These are phyloP conservation scores for Pseudocercospora pini-densiflorae DNA, from an alignment of 2,329 filamentous ascomycete species.

Conservation along the genomic window DNA sequence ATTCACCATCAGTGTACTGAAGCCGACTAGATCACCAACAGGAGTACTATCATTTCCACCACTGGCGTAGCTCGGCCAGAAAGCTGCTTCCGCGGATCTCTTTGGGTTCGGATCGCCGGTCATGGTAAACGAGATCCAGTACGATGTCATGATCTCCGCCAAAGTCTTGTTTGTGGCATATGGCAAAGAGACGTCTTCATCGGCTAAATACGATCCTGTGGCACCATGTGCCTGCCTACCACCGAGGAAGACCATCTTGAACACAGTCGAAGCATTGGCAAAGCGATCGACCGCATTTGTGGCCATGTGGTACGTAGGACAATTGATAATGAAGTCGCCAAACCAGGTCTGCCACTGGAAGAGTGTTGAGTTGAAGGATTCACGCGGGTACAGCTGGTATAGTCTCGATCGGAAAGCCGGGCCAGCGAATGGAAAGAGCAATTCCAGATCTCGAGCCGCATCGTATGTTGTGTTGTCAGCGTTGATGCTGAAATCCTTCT, in stretches of 20 bases:
- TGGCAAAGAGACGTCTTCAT: conserved; percentile 16
- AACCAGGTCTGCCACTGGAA: conserved; percentile 46
- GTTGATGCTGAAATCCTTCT: conserved; percentile 35
- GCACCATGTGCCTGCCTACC: conserved; percentile 27
- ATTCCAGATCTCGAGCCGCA: conserved; percentile 19
- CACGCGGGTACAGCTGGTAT: conserved; percentile 43
- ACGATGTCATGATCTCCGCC: conserved; percentile 24
- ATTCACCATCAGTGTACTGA: conserved; percentile 24
- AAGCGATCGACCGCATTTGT: conserved; percentile 26
- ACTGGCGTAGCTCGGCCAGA: conserved; percentile 26
- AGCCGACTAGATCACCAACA: conserved; percentile 25
- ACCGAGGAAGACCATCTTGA: conserved; percentile 32
- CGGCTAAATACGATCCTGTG: conserved; percentile 8
- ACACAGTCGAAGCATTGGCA: conserved; percentile 28
- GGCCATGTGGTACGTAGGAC: conserved; percentile 27
- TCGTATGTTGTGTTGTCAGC: conserved; percentile 37
- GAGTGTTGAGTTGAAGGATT: conserved; percentile 43
- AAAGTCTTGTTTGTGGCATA: conserved; percentile 25
- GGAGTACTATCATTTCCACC: conserved; percentile 14
- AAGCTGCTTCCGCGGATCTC: conserved; percentile 20
- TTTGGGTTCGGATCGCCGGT: conserved; percentile 25
- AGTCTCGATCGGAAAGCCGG: conserved; percentile 45
- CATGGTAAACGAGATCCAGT: conserved; percentile 26
- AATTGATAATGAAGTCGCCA: conserved; percentile 49
- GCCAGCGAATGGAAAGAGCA: conserved; percentile 42